Percentiles rank a stretch among this genome's conserved stretches.
Evolutionary conservation across 768 basidiomycete species (phyloP).

Genomic region (Lactarius deliciosus): DNA sequence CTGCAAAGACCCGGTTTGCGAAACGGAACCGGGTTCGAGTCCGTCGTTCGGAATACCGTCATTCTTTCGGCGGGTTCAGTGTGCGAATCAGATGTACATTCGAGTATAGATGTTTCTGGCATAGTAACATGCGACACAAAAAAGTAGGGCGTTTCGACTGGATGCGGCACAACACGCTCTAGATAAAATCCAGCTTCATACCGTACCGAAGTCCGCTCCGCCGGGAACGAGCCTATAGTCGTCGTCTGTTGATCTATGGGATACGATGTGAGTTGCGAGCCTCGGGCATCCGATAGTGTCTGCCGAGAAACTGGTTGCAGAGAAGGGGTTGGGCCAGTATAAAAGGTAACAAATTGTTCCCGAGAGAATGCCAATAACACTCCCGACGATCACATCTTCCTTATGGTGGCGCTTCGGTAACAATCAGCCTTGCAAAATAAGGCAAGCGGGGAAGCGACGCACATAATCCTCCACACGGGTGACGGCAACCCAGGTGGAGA

Average conservation of each 20-base stretch:
- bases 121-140: conserved; percentile 3
- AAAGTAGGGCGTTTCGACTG: not conserved
- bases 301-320: conserved; percentile 38
- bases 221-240: conserved; percentile 46
- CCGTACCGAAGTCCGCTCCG: conserved; percentile 6
- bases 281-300: conserved; percentile 42
- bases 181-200: conserved; percentile 7
- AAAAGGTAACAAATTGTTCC: conserved; percentile 53
- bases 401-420: conserved; percentile 57
- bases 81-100: not conserved
- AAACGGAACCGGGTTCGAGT: not conserved
- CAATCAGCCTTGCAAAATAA: conserved; percentile 14
- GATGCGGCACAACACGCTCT: not conserved
- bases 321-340: conserved; percentile 67
- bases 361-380: conserved; percentile 53
- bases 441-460: conserved; percentile 33
- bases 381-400: conserved; percentile 67
- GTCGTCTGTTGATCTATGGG: conserved; percentile 32
- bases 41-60: not conserved
- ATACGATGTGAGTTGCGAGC: conserved; percentile 35
- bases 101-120: not conserved
- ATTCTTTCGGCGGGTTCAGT: not conserved
- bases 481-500: conserved; percentile 61
- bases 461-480: conserved; percentile 67
- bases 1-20: not conserved